Evolutionary conservation across 306 rosid species (phyloP), one percentile per base, ranked within the genome.

Genomic region (Geum urbanum): DNA sequence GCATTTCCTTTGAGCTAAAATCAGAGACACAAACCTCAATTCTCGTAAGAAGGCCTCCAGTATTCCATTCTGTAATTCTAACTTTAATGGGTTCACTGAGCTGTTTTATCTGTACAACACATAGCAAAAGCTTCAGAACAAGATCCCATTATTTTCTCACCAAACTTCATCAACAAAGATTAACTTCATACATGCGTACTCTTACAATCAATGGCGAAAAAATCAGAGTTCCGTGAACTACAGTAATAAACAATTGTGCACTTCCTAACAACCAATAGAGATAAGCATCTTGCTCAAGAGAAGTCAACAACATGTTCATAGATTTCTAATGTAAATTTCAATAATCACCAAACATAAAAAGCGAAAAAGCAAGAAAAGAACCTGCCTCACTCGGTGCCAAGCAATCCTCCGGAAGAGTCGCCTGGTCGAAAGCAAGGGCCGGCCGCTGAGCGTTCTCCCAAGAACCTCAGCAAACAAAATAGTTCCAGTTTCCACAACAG

Each of bases 341-440:
- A 76, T 55, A 59, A 0, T 66, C 41, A 72, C 64, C 63, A 67
- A 72, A 74, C 67, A 67, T 24, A 24, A 24, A 24, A 24, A 24
- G 27, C 27, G 27, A 71, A 66, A 71, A 83, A 81, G 90, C 77
- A 62, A 82, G 96, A 80, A 80, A 80, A 85, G 84, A 81, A 94
- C 98, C 98, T 94, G 98, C 96, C 94, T 90, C 89, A 94, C 89
- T 83, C 97, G 91, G 77, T 84, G 95, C 98, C 98, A 94, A 35
- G 98, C 87, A 50, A 81, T 79, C 58, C 87, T 75, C 22, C 98
- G 94, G 76, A 88, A 90, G 77, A 85, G 85, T 67, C 96, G 75
- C 75, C 98, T 81, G 22, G 97, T 88, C 7, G 98, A 90, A 69
- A 94, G 89, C 88, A 94, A 87, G 9, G 98, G 97, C 56, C 98